These are phyloP conservation scores for Cicer arietinum DNA, from an alignment of 306 rosid species.

Conservation along the genomic window DNA sequence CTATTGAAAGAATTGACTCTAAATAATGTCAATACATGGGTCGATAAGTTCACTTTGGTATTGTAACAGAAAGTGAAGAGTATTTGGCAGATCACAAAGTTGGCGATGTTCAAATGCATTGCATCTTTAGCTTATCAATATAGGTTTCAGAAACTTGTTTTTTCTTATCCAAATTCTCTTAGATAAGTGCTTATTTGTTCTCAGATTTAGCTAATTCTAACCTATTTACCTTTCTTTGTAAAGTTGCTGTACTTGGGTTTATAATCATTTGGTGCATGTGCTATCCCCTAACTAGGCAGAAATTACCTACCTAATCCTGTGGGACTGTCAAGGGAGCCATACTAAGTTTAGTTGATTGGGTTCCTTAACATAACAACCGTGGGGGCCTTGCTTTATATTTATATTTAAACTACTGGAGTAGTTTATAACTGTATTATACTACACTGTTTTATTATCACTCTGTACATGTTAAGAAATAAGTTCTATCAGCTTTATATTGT, in stretches of 20 bases:
- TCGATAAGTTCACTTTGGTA: background rate
- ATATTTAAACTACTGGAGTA: no score
- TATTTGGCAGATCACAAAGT: background rate
- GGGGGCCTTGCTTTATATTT: background rate
- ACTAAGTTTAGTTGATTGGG: background rate
- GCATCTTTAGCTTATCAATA: background rate
- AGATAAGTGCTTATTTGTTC: background rate
- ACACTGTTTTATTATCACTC: background rate
- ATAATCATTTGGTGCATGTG: background rate
- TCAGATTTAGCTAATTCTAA: background rate
- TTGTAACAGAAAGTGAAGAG: slow-evolving; percentile 1
- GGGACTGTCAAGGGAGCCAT: background rate
- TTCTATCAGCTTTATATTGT: background rate
- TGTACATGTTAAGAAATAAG: background rate
- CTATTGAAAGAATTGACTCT: slow-evolving; percentile 72
- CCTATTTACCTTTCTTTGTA: background rate
- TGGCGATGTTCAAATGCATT: background rate
- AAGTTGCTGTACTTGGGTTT: background rate
- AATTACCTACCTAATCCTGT: background rate
- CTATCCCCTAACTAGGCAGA: background rate
- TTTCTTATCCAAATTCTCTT: background rate
- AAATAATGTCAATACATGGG: no score
- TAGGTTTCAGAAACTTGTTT: background rate
- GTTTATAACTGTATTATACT: background rate
- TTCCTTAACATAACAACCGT: background rate